Evolutionary conservation across 306 rosid genomes (phyloP).

Genomic region (Betula pendula): DNA sequence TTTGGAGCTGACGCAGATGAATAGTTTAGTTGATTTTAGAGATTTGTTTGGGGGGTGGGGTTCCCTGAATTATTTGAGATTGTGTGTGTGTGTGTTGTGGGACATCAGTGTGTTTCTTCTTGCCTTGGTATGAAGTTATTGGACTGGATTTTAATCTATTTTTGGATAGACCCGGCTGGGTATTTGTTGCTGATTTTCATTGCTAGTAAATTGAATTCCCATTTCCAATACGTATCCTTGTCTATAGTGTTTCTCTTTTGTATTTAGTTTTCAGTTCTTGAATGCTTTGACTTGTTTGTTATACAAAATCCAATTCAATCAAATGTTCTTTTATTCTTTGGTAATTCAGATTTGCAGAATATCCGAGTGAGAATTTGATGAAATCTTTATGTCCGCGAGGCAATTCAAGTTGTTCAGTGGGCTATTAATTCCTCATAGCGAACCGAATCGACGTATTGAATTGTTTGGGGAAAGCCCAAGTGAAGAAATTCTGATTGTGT

Average conservation of each 20-base stretch:
- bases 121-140: slow-evolving; percentile 10
- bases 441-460: background rate
- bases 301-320: slow-evolving; percentile 10
- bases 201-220: slow-evolving; percentile 2
- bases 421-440: slow-evolving; percentile 14
- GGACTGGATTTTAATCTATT: slow-evolving; percentile 21
- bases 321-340: slow-evolving; percentile 7
- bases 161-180: background rate
- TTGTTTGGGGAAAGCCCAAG: slow-evolving; percentile 15
- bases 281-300: slow-evolving; percentile 22
- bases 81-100: slow-evolving; percentile 8
- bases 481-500: slow-evolving; percentile 23
- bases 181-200: slow-evolving; percentile 1
- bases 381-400: slow-evolving; percentile 23
- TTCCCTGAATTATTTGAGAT: no score
- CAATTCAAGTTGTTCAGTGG: slow-evolving; percentile 31
- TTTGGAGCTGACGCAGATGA: slow-evolving; percentile 34
- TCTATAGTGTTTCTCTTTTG: slow-evolving; percentile 9
- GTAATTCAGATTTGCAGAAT: slow-evolving; percentile 34
- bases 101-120: slow-evolving; percentile 31
- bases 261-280: slow-evolving; percentile 15
- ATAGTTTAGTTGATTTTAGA: slow-evolving; percentile 24
- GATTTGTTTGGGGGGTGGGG: no score
- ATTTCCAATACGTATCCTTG: background rate
- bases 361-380: slow-evolving; percentile 23